These are phyloP conservation scores for Pholiota molesta DNA, from an alignment of 768 basidiomycete species.

Conservation along the genomic window DNA sequence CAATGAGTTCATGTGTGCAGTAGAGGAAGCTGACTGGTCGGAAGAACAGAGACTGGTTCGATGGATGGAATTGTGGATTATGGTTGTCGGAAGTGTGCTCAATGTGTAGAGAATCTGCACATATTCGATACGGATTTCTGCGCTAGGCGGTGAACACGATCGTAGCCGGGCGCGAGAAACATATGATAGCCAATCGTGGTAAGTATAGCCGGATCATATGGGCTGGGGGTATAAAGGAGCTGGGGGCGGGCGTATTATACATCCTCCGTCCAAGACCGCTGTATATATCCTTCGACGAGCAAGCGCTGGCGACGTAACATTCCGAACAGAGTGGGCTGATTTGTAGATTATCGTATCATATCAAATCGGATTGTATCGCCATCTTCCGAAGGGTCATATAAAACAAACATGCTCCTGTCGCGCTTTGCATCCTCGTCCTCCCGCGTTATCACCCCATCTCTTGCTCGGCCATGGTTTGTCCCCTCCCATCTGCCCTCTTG, in stretches of 20 bases:
- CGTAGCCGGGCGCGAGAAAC: conserved; percentile 17
- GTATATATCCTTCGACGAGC: neutral
- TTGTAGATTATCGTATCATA: conserved; percentile 42
- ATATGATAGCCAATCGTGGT: conserved; percentile 22
- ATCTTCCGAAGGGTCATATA: conserved; percentile 22
- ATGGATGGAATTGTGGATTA: conserved; percentile 80
- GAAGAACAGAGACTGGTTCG: conserved; percentile 36
- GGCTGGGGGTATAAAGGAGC: conserved; percentile 3
- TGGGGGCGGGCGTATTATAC: neutral
- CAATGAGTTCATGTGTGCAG: conserved; percentile 65
- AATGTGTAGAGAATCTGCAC: conserved; percentile 40
- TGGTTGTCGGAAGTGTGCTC: conserved; percentile 69
- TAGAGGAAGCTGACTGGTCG: conserved; percentile 31
- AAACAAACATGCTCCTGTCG: conserved; percentile 47
- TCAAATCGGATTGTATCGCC: conserved; percentile 29
- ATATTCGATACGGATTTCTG: neutral
- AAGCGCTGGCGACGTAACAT: neutral
- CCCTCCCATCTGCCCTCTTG: conserved; percentile 5
- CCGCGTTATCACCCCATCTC: conserved; percentile 39
- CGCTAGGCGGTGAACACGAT: neutral
- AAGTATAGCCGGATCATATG: conserved; percentile 26
- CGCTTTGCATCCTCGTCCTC: conserved; percentile 42
- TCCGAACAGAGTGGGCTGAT: conserved; percentile 21
- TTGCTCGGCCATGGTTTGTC: conserved; percentile 57
- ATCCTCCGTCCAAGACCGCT: neutral